Conservation (phyloP, 2,329 filamentous ascomycete genomes). For the Exophiala bonariae region DNA sequence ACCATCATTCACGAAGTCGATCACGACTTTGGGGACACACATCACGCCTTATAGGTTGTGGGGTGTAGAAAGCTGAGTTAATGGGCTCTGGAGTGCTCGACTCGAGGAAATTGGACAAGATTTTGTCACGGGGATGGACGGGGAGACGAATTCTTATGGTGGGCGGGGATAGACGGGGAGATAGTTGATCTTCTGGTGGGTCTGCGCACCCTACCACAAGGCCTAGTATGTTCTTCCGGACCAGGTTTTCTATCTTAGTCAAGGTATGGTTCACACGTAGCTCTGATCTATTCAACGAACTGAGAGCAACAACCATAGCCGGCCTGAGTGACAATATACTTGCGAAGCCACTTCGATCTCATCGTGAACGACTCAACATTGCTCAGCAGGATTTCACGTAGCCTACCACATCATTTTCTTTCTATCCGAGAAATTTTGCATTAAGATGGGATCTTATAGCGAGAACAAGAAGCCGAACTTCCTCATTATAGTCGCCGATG, state of each 20-base stretch:
- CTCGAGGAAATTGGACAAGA: not conserved
- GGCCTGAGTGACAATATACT: too few species aligned
- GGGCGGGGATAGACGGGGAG: not conserved
- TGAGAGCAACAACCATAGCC: too few species aligned
- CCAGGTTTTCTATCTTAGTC: not conserved
- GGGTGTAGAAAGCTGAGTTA: not conserved
- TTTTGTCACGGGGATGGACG: not conserved
- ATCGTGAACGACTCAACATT: too few species aligned
- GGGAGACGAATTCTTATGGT: not conserved
- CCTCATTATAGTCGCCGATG: slow-evolving; percentile 32
- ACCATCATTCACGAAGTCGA: too few species aligned
- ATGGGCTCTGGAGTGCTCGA: not conserved
- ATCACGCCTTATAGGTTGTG: too few species aligned
- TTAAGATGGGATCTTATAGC: not conserved
- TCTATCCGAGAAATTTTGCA: not conserved
- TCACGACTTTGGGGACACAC: too few species aligned
- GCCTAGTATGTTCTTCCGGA: not conserved
- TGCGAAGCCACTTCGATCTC: too few species aligned
- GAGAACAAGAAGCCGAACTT: slow-evolving; percentile 29
- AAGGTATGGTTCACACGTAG: too few species aligned
- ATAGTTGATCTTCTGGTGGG: not conserved
- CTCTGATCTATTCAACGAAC: too few species aligned
- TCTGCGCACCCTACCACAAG: not conserved
- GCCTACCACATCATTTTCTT: not conserved
- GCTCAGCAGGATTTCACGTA: not conserved